A percentile compares a stretch with the other conserved stretches of the same genome.
Conservation (phyloP, 2,329 filamentous ascomycete species). For the Emergomyces africanus region DNA sequence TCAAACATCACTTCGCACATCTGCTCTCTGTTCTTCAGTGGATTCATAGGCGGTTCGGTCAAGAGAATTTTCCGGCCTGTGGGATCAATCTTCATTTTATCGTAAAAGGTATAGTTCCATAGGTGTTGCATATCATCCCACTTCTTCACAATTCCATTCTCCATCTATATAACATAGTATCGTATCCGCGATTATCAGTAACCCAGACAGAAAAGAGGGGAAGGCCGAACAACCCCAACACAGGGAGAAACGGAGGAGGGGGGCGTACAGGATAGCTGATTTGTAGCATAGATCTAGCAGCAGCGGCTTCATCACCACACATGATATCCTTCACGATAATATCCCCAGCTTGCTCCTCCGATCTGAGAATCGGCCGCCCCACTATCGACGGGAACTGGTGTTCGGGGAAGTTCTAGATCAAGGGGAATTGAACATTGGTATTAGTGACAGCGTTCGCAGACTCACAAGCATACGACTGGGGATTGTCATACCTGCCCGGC, state of each 20-base stretch:
- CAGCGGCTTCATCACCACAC: conserved; percentile 97
- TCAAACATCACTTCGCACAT: conserved; percentile 99
- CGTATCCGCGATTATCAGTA: background rate
- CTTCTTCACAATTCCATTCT: conserved; percentile 98
- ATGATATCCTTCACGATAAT: conserved; percentile 92
- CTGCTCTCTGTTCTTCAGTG: conserved; percentile 87
- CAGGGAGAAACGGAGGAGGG: background rate
- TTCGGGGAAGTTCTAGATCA: conserved; percentile 81
- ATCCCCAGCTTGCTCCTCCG: conserved; percentile 71
- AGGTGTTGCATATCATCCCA: conserved; percentile 99
- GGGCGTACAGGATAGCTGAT: conserved; percentile 76
- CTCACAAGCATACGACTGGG: conserved; percentile 3
- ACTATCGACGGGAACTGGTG: conserved; percentile 98
- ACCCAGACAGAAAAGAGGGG: background rate
- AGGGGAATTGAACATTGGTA: conserved; percentile 7
- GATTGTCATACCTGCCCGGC: conserved; percentile 56
- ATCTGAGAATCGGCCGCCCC: conserved; percentile 90
- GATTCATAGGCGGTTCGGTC: conserved; percentile 97
- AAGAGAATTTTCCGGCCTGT: conserved; percentile 91
- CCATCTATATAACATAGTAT: conserved; percentile 55
- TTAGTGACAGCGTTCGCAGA: background rate
- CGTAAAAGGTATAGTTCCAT: conserved; percentile 97
- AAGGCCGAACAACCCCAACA: background rate
- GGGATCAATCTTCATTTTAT: conserved; percentile 91
- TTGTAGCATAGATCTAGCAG: conserved; percentile 91